Base-by-base conservation (phyloP, 306 rosid species). In the Benincasa hispida region DNA sequence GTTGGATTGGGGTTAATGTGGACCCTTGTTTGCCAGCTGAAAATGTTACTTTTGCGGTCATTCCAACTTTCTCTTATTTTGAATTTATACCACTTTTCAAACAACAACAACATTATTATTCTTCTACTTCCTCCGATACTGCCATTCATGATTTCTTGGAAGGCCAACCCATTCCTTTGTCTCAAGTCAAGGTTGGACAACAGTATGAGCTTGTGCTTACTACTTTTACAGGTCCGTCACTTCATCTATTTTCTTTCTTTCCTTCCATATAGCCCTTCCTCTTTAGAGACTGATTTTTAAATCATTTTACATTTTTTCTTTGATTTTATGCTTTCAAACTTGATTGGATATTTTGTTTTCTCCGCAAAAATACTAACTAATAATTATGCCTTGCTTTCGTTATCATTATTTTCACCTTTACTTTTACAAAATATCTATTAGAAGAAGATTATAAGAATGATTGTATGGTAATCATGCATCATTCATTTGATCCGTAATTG, bases 1-100 rank as follows among this genome's bases (percentile, higher is more conserved):
- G 98, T 65, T 94, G 98, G 98, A 94, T 94, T 42, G 98, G 98
- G 72, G 93, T 88, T 41, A 91, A 91, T 75, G 84, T 91, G 82
- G 96, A 94, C 72, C 95, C 98, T 18, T 74, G 59, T 81, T 79
- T 89, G n/a, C 83, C 88, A 1, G 95, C 98, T 2, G 97, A 94
- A 74, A 58, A 82, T 10, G 98, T 91, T 8, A 87, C 96, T 22
- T 94, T 90, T 53, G 90, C 96, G 0, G 97, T 91, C 19, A 82
- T 94, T 2, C 98, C 98, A 0, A 90, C 97, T 51, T 90, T 94
- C 79, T 87, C 96, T 25, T 94, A 94, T 92, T 94, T 89, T 45
- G 98, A 94, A 78, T 91, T 94, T 87, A 87, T 94, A 50, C 97
- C 98, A 39, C 90, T 94, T 8, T 73, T 78, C 12, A 87, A 90